Conservation (phyloP, 2,329 filamentous ascomycete species). For the Xylaria polymorpha region DNA sequence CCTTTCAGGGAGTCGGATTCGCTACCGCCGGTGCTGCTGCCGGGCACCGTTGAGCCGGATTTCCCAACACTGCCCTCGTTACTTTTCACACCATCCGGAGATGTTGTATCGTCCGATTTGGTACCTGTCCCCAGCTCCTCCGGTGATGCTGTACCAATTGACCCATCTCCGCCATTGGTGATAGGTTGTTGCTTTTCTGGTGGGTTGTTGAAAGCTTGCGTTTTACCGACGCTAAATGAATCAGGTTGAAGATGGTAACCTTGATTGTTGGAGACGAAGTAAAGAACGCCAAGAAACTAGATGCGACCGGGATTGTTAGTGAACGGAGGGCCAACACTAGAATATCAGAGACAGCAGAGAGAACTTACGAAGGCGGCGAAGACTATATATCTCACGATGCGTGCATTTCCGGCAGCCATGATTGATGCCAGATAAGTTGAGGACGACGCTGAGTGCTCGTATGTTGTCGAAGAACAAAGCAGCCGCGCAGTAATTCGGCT, state of each 20-base stretch:
- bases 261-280: conserved; percentile 77
- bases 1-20: conserved; percentile 45
- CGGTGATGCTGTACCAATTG: conserved; percentile 48
- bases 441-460: conserved; percentile 14
- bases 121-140: conserved; percentile 39
- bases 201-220: conserved; percentile 51
- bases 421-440: conserved; percentile 41
- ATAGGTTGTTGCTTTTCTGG: conserved; percentile 42
- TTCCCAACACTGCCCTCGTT: conserved; percentile 28
- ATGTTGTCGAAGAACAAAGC: conserved; percentile 27
- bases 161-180: conserved; percentile 43
- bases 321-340: conserved; percentile 21
- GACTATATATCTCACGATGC: conserved; percentile 81
- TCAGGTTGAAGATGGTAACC: conserved; percentile 59
- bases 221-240: conserved; percentile 45
- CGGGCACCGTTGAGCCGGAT: conserved; percentile 34
- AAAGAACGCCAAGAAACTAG: conserved; percentile 77
- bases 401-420: conserved; percentile 76
- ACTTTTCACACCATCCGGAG: conserved; percentile 31
- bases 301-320: conserved; percentile 39
- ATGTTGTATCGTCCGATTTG: conserved; percentile 35
- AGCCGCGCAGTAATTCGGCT: conserved; percentile 18
- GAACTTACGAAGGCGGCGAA: conserved; percentile 83
- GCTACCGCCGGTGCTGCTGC: conserved; percentile 41
- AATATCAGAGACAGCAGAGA: conserved; percentile 4